Conservation (phyloP, 208 protist genomes). For the Phytomonas francai region DNA sequence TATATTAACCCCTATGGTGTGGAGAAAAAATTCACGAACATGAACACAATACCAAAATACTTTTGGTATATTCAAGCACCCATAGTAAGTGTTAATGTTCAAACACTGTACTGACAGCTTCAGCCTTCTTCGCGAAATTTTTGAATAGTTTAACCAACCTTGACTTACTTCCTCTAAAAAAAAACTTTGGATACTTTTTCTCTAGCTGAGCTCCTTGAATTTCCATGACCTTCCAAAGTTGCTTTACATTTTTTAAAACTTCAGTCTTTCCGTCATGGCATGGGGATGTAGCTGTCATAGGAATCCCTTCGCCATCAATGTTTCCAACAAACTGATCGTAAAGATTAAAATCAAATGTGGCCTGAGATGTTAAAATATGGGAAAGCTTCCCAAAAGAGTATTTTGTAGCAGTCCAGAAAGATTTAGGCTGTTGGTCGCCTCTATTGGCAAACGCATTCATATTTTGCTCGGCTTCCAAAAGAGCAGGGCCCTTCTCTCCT, state of each 20-base stretch:
- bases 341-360: constrained; percentile 34
- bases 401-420: constrained; percentile 11
- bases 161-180: constrained; percentile 51
- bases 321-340: constrained; percentile 6
- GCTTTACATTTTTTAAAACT: constrained; percentile 34
- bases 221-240: constrained; percentile 51
- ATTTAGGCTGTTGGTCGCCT: constrained; percentile 9
- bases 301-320: constrained; percentile 26
- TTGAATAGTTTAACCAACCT: constrained; percentile 30
- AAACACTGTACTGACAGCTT: constrained; percentile 67
- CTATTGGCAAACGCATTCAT: background rate
- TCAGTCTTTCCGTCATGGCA: constrained; percentile 40
- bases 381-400: constrained; percentile 19
- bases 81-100: constrained; percentile 16
- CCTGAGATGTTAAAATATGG: constrained; percentile 44
- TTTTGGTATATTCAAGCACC: background rate
- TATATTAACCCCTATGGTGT: background rate
- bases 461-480: background rate
- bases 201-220: constrained; percentile 56
- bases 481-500: constrained; percentile 15
- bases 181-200: constrained; percentile 41
- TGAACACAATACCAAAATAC: constrained; percentile 7
- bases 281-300: constrained; percentile 43
- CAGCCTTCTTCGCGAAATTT: constrained; percentile 41
- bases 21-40: background rate